Evolutionary conservation across 1,284 basidiomycete genomes (phyloP).

Genomic region (Wolfiporia cocos): DNA sequence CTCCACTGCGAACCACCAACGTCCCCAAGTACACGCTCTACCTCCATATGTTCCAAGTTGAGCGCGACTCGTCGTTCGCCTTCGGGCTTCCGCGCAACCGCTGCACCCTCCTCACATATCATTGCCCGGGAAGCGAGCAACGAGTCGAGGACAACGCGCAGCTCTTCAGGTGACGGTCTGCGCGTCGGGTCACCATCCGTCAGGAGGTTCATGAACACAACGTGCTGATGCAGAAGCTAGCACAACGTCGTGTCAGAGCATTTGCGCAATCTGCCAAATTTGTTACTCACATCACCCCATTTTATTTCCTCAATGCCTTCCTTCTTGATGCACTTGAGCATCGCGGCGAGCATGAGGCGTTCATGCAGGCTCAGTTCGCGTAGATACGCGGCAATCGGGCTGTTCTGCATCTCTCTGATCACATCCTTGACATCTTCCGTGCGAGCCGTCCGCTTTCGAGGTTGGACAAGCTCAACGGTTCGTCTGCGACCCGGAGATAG

Average conservation of each 20-base stretch:
- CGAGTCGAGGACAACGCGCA: slow-evolving; percentile 58
- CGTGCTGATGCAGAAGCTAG: slow-evolving; percentile 65
- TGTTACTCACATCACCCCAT: slow-evolving; percentile 65
- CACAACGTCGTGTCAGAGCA: slow-evolving; percentile 1
- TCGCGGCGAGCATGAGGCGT: slow-evolving; percentile 82
- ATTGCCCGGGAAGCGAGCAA: slow-evolving; percentile 68
- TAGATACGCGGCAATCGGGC: slow-evolving; percentile 81
- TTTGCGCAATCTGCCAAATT: slow-evolving; percentile 1
- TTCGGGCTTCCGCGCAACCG: slow-evolving; percentile 44
- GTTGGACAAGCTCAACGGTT: slow-evolving; percentile 75
- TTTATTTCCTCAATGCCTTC: slow-evolving; percentile 86
- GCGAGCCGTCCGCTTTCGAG: slow-evolving; percentile 49
- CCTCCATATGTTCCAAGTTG: slow-evolving; percentile 65
- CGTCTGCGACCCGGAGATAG: too few relatives aligned
- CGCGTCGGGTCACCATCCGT: slow-evolving; percentile 44
- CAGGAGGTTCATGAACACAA: slow-evolving; percentile 53
- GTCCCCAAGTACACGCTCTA: slow-evolving; percentile 69
- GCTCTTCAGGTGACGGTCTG: slow-evolving; percentile 49
- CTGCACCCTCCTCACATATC: slow-evolving; percentile 57
- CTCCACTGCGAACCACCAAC: slow-evolving; percentile 67
- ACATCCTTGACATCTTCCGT: slow-evolving; percentile 78
- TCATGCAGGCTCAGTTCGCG: slow-evolving; percentile 82
- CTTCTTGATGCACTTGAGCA: slow-evolving; percentile 79
- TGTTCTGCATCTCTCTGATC: slow-evolving; percentile 87
- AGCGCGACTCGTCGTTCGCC: slow-evolving; percentile 58